phyloP scores from a whole-genome alignment of 2,329 filamentous ascomycete species.

The Dactylellina sp. region DNA sequence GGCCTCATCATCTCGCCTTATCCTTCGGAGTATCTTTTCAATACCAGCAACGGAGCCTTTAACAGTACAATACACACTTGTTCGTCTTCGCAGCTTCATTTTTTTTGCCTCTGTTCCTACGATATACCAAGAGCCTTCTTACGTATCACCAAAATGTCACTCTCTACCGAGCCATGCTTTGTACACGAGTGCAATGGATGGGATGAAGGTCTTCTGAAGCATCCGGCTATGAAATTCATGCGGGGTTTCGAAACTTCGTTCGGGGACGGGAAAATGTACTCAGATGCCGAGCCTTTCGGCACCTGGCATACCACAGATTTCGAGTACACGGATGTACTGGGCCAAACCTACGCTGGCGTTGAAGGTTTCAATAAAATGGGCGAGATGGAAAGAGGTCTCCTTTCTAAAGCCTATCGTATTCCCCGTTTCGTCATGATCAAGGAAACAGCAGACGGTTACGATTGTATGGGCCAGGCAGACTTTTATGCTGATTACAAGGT shows the following conservation, averaged over 20 bases:
- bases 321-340: conserved; percentile 17
- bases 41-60: too few species aligned
- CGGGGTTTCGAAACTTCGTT: conserved; percentile 9
- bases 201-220: conserved; percentile 17
- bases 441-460: conserved; percentile 20
- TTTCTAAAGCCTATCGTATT: conserved; percentile 1
- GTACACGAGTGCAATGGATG: conserved; percentile 2
- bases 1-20: too few species aligned
- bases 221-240: conserved; percentile 27
- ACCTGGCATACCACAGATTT: conserved; percentile 32
- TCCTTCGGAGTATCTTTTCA: too few species aligned
- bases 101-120: too few species aligned
- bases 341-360: conserved; percentile 1
- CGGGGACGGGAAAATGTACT: conserved; percentile 13
- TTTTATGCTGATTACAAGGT: conserved; percentile 25
- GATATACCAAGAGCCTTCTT: too few species aligned
- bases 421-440: conserved; percentile 13
- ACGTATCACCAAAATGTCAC: conserved; percentile 14
- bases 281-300: conserved; percentile 16
- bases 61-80: too few species aligned
- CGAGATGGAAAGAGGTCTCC: conserved; percentile 11
- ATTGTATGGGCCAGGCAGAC: conserved; percentile 22
- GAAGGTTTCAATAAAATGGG: conserved; percentile 18
- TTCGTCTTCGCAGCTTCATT: too few species aligned
- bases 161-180: conserved; percentile 19